phyloP scores from a whole-genome alignment of 306 rosid species.

The Vigna radiata region DNA sequence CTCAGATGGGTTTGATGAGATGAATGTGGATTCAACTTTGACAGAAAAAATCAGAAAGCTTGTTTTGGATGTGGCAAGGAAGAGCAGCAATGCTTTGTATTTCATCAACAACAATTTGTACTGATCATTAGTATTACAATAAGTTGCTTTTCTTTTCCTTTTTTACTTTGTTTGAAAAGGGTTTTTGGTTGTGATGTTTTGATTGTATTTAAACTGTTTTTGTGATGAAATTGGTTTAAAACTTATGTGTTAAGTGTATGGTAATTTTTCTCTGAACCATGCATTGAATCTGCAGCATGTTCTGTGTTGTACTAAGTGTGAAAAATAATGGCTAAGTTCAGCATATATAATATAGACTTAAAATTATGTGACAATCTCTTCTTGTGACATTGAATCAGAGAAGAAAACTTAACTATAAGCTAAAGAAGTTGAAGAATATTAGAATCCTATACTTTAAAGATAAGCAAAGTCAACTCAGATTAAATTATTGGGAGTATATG shows the following conservation, averaged over 20 bases:
- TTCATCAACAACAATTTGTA: conserved; percentile 50
- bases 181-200: background rate
- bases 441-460: background rate
- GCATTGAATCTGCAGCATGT: background rate
- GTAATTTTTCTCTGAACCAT: background rate
- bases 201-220: conserved; percentile 1
- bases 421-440: too few species aligned
- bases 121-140: background rate
- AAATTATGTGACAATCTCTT: background rate
- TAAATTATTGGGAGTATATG: background rate
- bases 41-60: conserved; percentile 32
- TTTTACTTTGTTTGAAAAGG: background rate
- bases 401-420: background rate
- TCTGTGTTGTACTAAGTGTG: background rate
- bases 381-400: background rate
- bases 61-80: conserved; percentile 42
- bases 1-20: conserved; percentile 53
- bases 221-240: background rate
- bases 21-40: conserved; percentile 37
- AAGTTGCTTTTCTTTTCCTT: background rate
- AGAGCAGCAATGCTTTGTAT: conserved; percentile 62
- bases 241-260: background rate
- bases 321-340: background rate
- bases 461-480: conserved; percentile 1
- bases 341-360: background rate